Conservation (phyloP, 257 asterid genomes). For the Primulina eburnea region DNA sequence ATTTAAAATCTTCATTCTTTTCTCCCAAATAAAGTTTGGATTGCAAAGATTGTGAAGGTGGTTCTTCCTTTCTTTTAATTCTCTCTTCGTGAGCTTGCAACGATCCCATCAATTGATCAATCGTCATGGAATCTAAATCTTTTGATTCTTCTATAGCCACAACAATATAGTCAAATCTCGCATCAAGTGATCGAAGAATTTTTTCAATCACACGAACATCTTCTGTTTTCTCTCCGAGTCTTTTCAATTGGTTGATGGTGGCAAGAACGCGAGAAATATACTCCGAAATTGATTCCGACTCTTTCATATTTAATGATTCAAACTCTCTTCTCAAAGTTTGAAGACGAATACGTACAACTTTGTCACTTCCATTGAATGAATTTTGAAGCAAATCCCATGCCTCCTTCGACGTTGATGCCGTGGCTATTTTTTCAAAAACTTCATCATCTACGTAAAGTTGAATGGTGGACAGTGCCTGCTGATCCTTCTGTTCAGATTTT, state of each 20-base stretch:
- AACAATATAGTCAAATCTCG: constrained; percentile 19
- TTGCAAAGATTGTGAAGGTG: constrained; percentile 15
- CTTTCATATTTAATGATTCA: too few relatives aligned
- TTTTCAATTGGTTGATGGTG: constrained; percentile 9
- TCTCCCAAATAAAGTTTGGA: background rate
- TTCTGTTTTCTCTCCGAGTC: background rate
- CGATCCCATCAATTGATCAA: constrained; percentile 6
- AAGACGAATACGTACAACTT: too few relatives aligned
- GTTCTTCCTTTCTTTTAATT: constrained; percentile 7
- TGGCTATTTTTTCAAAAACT: too few relatives aligned
- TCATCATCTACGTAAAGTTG: too few relatives aligned
- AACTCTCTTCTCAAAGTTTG: too few relatives aligned
- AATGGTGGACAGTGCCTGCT: too few relatives aligned
- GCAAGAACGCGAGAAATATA: constrained; percentile 9
- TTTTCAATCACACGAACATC: constrained; percentile 18
- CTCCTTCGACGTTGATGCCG: too few relatives aligned
- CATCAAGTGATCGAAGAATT: background rate
- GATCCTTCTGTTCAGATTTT: too few relatives aligned
- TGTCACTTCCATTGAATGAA: too few relatives aligned
- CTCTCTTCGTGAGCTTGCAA: constrained; percentile 8
- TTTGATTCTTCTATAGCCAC: constrained; percentile 19
- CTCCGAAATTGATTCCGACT: background rate
- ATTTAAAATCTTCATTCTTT: background rate
- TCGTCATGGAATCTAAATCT: constrained; percentile 3
- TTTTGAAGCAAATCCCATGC: too few relatives aligned